Evolutionary conservation across 441 rosid genomes (phyloP), one percentile per base, ranked within the genome.

Genomic region (Geranium incanum): DNA sequence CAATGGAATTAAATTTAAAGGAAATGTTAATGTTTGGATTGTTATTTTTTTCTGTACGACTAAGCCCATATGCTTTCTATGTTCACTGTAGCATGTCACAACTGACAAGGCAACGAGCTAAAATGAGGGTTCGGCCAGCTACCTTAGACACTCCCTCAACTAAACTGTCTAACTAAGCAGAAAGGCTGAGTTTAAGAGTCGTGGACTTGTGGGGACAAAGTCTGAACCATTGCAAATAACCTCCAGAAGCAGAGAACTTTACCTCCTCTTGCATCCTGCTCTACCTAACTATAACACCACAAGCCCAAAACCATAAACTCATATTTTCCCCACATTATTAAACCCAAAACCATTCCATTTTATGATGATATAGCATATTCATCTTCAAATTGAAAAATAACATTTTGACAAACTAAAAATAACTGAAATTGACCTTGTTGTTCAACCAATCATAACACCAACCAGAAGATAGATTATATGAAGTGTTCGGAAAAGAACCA

Each of bases 401-500:
- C 50, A 43, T 6, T 43, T 43, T 6, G 50, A 43, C 50, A 43
- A 39, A 39, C 5, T 4, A 39, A 39, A 39, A 39, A 50, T 50
- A n/a, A 50, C 16, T 50, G 59, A 13, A 13, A 9, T 45, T 8
- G n/a, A 45, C 13, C 52, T 45, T 45, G 52, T 8, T 45, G 52
- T 3, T 45, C 13, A 45, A 13, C 52, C 52, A 45, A 45, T 45
- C 3, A 45, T 13, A 45, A 8, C 0, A 45, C 13, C 6, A 45
- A 38, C 69, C 66, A 37, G 11, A 0, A 66, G 11, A 69, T 65
- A 59, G 43, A 36, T 33, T 63, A 73, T 55, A 55, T 1, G 21
- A 55, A 55, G 62, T 16, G 6, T 55, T 55, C 15, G 6, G 59
- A 55, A 55, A 3, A 55, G 62, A 15, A n/a, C 18, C 21, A 55